These are phyloP conservation scores for Calonectria pseudoreteaudii DNA, from an alignment of 2,329 filamentous ascomycete species.

Conservation along the genomic window DNA sequence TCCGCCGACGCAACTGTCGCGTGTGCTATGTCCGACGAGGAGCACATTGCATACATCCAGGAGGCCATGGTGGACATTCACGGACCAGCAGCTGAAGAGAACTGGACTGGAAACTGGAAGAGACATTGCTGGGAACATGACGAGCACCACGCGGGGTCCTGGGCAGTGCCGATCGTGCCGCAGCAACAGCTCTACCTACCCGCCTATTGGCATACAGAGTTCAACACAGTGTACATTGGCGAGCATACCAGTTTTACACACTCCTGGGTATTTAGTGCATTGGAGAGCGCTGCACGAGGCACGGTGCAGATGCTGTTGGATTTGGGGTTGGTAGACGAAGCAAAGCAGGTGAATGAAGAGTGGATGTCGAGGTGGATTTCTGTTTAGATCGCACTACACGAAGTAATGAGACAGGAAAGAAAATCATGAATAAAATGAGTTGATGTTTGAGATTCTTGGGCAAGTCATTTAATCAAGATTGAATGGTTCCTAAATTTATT, in stretches of 20 bases:
- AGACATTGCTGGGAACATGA: conserved; percentile 70
- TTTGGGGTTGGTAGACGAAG: conserved; percentile 70
- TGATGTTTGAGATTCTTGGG: no score
- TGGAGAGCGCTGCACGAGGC: conserved; percentile 68
- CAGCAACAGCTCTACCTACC: conserved; percentile 71
- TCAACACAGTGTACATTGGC: conserved; percentile 49
- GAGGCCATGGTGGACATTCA: conserved; percentile 32
- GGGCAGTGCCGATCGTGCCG: conserved; percentile 61
- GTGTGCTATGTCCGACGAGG: conserved; percentile 31
- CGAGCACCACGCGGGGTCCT: conserved; percentile 67
- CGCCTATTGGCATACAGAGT: conserved; percentile 70
- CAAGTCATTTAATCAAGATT: no score
- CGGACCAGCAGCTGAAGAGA: conserved; percentile 59
- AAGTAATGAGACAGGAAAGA: neutral
- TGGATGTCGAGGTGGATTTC: conserved; percentile 71
- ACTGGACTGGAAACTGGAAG: conserved; percentile 68
- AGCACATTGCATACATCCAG: conserved; percentile 36
- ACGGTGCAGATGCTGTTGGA: conserved; percentile 66
- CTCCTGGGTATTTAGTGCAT: conserved; percentile 62
- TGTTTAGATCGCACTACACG: neutral
- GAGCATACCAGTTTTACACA: conserved; percentile 64
- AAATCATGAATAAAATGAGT: neutral
- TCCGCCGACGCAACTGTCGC: conserved; percentile 30
- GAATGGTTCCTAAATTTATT: no score
- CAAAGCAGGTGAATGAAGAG: conserved; percentile 64